Evolutionary conservation across 176 grass and related monocot genomes (phyloP), one percentile per base, ranked within the genome.

Genomic region (Cenchrus purpureus): DNA sequence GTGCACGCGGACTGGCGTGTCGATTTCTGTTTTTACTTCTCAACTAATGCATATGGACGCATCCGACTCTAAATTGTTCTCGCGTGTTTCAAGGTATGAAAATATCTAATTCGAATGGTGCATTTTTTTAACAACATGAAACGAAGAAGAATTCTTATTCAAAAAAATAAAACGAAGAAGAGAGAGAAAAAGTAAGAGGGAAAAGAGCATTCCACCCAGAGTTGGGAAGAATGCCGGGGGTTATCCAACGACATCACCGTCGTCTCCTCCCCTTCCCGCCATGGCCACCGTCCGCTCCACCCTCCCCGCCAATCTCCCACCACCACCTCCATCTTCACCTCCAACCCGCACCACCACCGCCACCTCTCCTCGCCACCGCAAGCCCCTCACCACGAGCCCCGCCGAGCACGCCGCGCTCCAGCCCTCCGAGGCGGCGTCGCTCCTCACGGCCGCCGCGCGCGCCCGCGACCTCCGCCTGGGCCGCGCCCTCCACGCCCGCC

Each of bases 401-500:
- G 53, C 67, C 20, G 20, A 25, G 17, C 82, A 87, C n/a, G 63
- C 72, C 20, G 65, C n/a, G 11, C 63, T 42, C 11, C 53, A 22
- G 15, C 44, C 82, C 11, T 81, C 82, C 52, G 77, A 85, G 11
- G 63, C 54, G 8, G 77, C 82, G 44, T 25, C 77, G 61, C 87
- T 89, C 32, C 87, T 89, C 71, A 66, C 77, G 44, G 82, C 71
- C 13, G 82, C 87, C 8, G 71, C 82, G 31, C 82, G 77, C 11
- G 63, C 71, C 63, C 64, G 89, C 54, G 83, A 89, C 71, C 62
- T 89, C 45, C 77, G 62, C 54, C 88, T 81, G 6, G 88, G 73
- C 65, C 88, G 86, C 65, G 74, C 81, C 2, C 45, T 91, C 67
- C 92, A 89, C 59, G 77, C 82, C 32, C 68, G 78, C 22, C 68